A percentile compares a stretch with the other conserved stretches of the same genome.
phyloP scores from a whole-genome alignment of 2,329 filamentous ascomycete genomes.

The Trichoderma koningiopsis region DNA sequence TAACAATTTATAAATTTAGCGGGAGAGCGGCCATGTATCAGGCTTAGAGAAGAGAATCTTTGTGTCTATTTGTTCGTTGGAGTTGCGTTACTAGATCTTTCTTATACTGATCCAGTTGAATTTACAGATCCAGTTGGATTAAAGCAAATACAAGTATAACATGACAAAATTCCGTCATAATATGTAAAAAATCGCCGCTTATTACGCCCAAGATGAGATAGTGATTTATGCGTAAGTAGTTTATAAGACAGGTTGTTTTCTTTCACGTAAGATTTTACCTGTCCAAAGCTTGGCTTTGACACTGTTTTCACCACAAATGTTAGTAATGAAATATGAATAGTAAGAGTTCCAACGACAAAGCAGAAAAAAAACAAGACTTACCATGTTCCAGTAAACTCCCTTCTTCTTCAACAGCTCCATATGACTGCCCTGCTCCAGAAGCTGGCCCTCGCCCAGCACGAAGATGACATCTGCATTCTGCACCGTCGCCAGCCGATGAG shows the following conservation, averaged over 20 bases:
- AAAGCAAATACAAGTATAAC: not conserved
- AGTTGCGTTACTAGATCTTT: not conserved
- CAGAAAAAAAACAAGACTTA: constrained; percentile 42
- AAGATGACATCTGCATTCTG: constrained; percentile 81
- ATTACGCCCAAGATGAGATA: not conserved
- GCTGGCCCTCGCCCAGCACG: constrained; percentile 67
- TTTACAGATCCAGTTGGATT: not conserved
- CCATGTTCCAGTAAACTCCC: constrained; percentile 62
- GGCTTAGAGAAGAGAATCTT: not conserved
- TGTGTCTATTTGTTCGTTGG: not conserved
- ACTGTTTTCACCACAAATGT: constrained; percentile 43
- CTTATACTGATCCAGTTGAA: not conserved
- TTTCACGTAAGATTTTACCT: constrained; percentile 39
- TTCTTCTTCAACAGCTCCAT: constrained; percentile 52
- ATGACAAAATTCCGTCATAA: not conserved
- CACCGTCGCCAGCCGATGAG: constrained; percentile 74
- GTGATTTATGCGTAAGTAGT: not conserved
- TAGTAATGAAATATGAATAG: constrained; percentile 28
- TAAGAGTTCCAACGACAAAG: not conserved
- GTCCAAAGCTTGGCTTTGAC: constrained; percentile 61
- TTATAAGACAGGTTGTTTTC: not conserved
- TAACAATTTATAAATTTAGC: not conserved
- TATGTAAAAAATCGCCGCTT: not conserved
- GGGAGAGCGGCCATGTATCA: not conserved
- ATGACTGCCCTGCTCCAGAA: constrained; percentile 58